These are phyloP conservation scores for Diversispora eburnea DNA, from an alignment of 192 early-diverging fungal species.

Conservation along the genomic window DNA sequence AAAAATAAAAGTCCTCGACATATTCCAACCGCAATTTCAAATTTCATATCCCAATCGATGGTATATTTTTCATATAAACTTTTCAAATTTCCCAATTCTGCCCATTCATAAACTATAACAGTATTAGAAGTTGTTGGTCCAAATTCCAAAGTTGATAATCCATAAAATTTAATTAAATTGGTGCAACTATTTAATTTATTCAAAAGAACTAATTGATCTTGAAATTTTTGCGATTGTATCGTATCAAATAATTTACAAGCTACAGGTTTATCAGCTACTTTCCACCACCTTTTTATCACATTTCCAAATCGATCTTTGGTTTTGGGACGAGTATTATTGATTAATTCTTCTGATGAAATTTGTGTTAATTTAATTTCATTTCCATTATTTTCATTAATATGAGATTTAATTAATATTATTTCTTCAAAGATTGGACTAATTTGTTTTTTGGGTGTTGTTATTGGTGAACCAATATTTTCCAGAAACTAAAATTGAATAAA, in stretches of 20 bases:
- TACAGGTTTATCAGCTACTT: not conserved
- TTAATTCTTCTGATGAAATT: constrained; percentile 1
- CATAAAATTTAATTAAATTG: constrained; percentile 18
- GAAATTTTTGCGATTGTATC: constrained; percentile 7
- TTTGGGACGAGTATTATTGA: not conserved
- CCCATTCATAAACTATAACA: constrained; percentile 24
- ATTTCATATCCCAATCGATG: constrained; percentile 5
- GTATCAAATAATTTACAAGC: constrained; percentile 23
- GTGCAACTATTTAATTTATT: constrained; percentile 11
- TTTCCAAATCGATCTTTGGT: constrained; percentile 13
- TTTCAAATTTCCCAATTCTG: constrained; percentile 17
- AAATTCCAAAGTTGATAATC: constrained; percentile 10
- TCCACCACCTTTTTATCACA: not conserved
- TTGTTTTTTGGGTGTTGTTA: not conserved
- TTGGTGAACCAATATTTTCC: not conserved
- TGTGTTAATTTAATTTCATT: constrained; percentile 13
- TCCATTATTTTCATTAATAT: constrained; percentile 17
- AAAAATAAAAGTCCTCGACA: constrained; percentile 23
- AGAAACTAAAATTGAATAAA: constrained; percentile 1
- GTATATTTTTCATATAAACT: constrained; percentile 2
- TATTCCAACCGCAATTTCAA: constrained; percentile 14
- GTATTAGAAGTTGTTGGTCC: not conserved
- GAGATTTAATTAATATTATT: constrained; percentile 10
- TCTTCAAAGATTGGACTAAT: constrained; percentile 21
- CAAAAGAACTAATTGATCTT: constrained; percentile 3